phyloP scores from a whole-genome alignment of 2,329 filamentous ascomycete species.

The Diplodia seriata region DNA sequence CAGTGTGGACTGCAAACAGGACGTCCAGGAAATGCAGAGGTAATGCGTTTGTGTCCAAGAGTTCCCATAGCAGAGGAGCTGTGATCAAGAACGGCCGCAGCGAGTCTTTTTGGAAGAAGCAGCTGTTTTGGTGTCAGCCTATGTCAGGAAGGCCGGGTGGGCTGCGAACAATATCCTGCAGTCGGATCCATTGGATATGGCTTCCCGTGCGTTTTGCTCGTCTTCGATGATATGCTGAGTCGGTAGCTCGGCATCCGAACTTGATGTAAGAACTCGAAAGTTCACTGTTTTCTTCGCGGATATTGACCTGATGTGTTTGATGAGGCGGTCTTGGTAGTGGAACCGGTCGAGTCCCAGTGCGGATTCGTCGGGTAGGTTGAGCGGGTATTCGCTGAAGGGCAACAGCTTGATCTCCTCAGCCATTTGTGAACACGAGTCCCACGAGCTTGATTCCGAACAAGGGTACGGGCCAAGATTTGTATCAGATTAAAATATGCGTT shows the following conservation, averaged over 20 bases:
- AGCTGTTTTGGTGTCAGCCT: not conserved
- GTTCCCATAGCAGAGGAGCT: constrained; percentile 11
- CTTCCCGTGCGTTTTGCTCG: constrained; percentile 1
- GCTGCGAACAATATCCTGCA: constrained; percentile 10
- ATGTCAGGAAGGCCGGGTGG: not conserved
- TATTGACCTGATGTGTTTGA: constrained; percentile 1
- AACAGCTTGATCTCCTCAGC: not conserved
- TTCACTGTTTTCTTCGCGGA: constrained; percentile 1
- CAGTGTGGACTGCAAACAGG: constrained; percentile 21
- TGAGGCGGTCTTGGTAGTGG: constrained; percentile 1
- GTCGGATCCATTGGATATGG: not conserved
- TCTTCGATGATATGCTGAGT: not conserved
- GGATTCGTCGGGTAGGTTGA: not conserved
- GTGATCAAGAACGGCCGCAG: constrained; percentile 20
- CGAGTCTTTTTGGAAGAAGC: constrained; percentile 7
- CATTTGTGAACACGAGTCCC: constrained; percentile 6
- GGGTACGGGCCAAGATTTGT: not conserved
- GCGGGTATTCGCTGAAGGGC: not conserved
- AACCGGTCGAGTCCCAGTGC: not conserved
- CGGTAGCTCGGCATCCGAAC: not conserved
- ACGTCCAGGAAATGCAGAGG: constrained; percentile 9
- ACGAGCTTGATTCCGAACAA: not conserved
- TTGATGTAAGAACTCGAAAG: not conserved
- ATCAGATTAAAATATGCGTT: not conserved
- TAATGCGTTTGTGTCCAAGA: constrained; percentile 1